Evolutionary conservation across 768 basidiomycete genomes (phyloP), one percentile per base, ranked within the genome.

Genomic region (Russula foetens): DNA sequence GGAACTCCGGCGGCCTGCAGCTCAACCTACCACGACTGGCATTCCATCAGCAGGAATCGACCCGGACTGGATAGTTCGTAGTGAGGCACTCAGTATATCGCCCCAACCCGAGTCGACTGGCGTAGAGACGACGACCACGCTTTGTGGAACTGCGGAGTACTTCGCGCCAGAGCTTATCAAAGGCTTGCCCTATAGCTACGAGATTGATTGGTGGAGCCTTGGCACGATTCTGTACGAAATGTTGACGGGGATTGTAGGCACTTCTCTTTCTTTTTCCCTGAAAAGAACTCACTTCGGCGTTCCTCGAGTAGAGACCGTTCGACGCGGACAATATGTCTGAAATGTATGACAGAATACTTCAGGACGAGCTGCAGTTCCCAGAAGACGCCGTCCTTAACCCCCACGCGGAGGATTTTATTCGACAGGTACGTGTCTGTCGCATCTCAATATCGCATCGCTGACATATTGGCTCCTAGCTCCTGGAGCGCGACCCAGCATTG

Each of bases 211-310:
- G 91, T 99, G 94, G 95, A 91, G 88, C 65, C 88, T 96, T 68
- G 96, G 96, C 35, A 98, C 95, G 63, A 95, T 98, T 90, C 75
- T 98, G 60, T 93, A 90, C 71, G 96, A 98, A 77, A 96, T 97
- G 89, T 76, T 98, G 73, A 90, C 90, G 39, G 96, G 96, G 28
- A 88, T 94, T 63, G 94, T 95, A 72, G 77, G 88, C 84, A 45
- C 60, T 52, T 69, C 44, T 55, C 15, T 33, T 48, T 21, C 57
- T 49, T 59, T 52, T 63, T 28, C 47, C 14, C 9, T 7, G 8
- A 19, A 7, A 26, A 35, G 4, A 21, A n/a, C 44, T 56, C 47
- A 64, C 58, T 63, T 53, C 63, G 44, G 7, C n/a, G 43, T 33
- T 35, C 53, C 31, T 61, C 33, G 63, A 56, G n/a, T 68, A 94